Conservation (phyloP, 306 rosid genomes). For the Trifolium subterraneum region DNA sequence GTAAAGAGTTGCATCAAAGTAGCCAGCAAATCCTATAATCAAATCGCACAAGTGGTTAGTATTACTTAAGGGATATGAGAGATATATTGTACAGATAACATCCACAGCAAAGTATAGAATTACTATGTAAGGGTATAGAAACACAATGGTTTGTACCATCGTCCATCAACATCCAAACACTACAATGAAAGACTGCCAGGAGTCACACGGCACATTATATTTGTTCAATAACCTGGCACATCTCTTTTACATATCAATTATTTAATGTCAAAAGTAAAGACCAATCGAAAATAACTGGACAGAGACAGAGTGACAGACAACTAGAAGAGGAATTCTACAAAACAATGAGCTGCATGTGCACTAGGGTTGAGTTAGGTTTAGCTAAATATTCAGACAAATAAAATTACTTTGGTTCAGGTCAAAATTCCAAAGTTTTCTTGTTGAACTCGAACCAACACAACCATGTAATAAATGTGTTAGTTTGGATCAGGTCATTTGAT, state of each 20-base stretch:
- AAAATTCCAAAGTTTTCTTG: not conserved
- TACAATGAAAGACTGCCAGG: not conserved
- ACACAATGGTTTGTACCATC: not conserved
- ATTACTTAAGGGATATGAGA: not conserved
- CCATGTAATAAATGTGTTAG: too few relatives aligned
- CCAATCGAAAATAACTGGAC: not conserved
- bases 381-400: not conserved
- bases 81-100: not conserved
- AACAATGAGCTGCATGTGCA: not conserved
- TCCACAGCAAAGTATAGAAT: not conserved
- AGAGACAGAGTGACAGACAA: too few relatives aligned
- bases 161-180: not conserved
- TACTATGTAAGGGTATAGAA: not conserved
- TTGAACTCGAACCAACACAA: not conserved
- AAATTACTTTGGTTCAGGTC: not conserved
- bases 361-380: not conserved
- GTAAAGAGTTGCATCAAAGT: slow-evolving; percentile 22
- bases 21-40: slow-evolving; percentile 19
- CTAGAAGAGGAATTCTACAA: not conserved
- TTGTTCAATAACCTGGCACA: too few relatives aligned
- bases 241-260: not conserved
- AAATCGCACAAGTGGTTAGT: not conserved
- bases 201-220: too few relatives aligned
- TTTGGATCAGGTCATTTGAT: not conserved
- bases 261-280: not conserved